Evolutionary conservation across 441 rosid species (phyloP).

Genomic region (Populus hybrid): DNA sequence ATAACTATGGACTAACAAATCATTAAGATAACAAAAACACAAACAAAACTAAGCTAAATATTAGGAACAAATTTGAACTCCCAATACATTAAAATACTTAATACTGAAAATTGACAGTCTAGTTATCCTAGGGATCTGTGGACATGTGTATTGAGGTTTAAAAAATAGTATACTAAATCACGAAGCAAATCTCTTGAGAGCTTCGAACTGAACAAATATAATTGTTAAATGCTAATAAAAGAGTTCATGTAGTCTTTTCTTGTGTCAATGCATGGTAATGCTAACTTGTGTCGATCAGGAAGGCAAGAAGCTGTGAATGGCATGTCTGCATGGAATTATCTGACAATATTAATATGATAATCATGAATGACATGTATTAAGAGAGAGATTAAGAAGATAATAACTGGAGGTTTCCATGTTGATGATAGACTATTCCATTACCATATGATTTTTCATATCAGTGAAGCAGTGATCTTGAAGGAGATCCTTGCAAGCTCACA

Average conservation of each 20-base stretch:
- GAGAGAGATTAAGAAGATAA: background rate
- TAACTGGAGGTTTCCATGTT: background rate
- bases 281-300: background rate
- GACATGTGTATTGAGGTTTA: no score
- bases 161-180: no score
- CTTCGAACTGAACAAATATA: background rate
- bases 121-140: no score
- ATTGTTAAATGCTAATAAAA: background rate
- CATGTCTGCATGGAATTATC: background rate
- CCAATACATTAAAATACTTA: no score
- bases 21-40: no score
- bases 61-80: no score
- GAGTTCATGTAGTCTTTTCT: background rate
- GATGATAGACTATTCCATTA: background rate
- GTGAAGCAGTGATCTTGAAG: background rate
- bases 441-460: background rate
- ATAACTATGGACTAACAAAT: no score
- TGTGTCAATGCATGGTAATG: background rate
- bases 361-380: background rate
- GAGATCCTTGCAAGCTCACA: background rate
- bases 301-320: background rate
- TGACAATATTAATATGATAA: background rate
- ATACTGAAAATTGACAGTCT: no score
- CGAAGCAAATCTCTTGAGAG: background rate
- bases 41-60: no score